Percentiles rank a stretch among this genome's conserved stretches.
These are phyloP conservation scores for Pulveroboletus frians DNA, from an alignment of 768 basidiomycete species.

Conservation along the genomic window DNA sequence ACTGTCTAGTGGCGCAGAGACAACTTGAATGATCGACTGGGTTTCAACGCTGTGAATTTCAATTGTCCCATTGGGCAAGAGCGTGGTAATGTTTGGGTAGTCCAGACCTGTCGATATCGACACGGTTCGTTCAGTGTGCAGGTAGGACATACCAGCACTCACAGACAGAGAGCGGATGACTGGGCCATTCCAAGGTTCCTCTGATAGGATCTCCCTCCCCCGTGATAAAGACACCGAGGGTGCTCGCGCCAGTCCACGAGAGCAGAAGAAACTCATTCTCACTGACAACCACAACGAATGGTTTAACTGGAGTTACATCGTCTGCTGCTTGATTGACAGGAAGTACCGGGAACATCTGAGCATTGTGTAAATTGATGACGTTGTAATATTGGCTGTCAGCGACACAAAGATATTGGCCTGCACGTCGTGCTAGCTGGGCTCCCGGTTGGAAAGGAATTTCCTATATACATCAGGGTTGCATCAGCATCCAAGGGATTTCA, in stretches of 20 bases:
- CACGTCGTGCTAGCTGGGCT: conserved; percentile 54
- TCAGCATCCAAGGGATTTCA: background rate
- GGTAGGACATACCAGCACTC: conserved; percentile 28
- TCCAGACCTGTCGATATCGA: conserved; percentile 54
- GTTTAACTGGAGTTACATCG: conserved; percentile 43
- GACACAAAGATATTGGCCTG: conserved; percentile 61
- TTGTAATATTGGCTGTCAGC: conserved; percentile 72
- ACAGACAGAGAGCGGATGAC: conserved; percentile 75
- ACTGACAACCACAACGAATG: conserved; percentile 69
- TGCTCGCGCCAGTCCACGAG: conserved; percentile 76
- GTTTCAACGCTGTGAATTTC: conserved; percentile 79
- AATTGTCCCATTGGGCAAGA: conserved; percentile 74
- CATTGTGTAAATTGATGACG: conserved; percentile 71
- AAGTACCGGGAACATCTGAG: conserved; percentile 65
- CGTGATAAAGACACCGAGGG: conserved; percentile 83
- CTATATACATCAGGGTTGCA: conserved; percentile 32
- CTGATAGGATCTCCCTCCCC: conserved; percentile 83
- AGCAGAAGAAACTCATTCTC: conserved; percentile 81
- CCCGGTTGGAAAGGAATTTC: conserved; percentile 67
- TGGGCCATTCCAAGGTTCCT: conserved; percentile 83
- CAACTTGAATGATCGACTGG: conserved; percentile 64
- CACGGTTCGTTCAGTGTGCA: background rate
- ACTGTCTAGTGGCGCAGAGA: conserved; percentile 43
- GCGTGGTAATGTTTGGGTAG: conserved; percentile 71
- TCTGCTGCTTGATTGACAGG: conserved; percentile 70